Conservation (phyloP, 164 flowering plant species). For the Santalum album region DNA sequence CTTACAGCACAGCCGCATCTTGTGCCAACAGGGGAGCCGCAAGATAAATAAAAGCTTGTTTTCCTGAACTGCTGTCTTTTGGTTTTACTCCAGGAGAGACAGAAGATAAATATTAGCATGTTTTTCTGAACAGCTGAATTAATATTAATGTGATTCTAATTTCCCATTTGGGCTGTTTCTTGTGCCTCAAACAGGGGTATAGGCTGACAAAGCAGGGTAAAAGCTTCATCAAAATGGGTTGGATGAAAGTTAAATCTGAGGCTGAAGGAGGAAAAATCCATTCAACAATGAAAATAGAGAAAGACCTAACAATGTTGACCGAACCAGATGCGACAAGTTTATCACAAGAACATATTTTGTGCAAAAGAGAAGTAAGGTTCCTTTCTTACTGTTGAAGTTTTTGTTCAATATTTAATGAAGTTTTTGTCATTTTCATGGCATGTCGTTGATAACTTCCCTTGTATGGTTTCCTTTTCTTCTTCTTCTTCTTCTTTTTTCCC, state of each 20-base stretch:
- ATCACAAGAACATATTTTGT: slow-evolving; percentile 26
- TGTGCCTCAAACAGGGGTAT: slow-evolving; percentile 53
- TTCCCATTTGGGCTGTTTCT: too few species aligned
- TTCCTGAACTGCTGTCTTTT: too few species aligned
- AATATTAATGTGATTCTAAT: too few species aligned
- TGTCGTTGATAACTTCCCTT: too few species aligned
- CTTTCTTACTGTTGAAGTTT: not conserved
- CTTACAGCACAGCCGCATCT: too few species aligned
- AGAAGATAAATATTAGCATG: too few species aligned
- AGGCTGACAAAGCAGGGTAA: slow-evolving; percentile 69
- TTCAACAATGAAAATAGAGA: slow-evolving; percentile 55
- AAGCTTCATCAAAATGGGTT: slow-evolving; percentile 42
- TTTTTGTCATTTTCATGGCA: not conserved
- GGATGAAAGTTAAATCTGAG: slow-evolving; percentile 51
- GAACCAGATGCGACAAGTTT: slow-evolving; percentile 21
- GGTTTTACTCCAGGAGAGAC: too few species aligned
- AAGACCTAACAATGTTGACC: slow-evolving; percentile 12
- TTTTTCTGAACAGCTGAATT: not conserved
- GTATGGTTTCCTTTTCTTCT: too few species aligned
- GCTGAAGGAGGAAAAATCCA: slow-evolving; percentile 40
- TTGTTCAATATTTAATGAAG: not conserved
- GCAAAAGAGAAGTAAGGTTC: slow-evolving; percentile 39
- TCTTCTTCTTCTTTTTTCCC: too few species aligned
- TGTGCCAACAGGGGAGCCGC: too few species aligned
- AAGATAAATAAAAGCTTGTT: too few species aligned